Conservation (phyloP, 2,329 filamentous ascomycete genomes). For the Pseudogymnoascus sp. region DNA sequence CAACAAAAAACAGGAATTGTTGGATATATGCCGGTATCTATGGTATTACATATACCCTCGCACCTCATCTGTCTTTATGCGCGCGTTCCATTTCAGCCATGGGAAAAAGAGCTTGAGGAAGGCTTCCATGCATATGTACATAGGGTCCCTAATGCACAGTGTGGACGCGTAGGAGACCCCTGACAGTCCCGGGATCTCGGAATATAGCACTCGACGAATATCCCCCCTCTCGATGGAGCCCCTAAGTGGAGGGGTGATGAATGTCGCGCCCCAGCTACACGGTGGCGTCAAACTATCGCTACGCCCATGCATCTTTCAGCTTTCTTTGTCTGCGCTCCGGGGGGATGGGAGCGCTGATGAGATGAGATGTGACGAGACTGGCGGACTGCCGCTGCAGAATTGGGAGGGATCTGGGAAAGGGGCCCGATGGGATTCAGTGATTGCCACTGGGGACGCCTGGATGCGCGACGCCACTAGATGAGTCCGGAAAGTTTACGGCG, state of each 20-base stretch:
- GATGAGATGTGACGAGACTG: background rate
- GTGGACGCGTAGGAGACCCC: background rate
- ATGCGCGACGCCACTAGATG: background rate
- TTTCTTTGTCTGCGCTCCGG: background rate
- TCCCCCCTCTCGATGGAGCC: background rate
- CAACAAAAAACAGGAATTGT: background rate
- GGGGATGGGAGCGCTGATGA: background rate
- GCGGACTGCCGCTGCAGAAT: background rate
- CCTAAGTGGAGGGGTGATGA: background rate
- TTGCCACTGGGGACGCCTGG: background rate
- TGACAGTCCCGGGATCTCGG: conserved; percentile 1
- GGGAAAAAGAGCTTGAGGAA: background rate
- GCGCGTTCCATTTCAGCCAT: background rate
- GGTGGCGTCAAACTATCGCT: background rate
- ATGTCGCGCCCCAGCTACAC: background rate
- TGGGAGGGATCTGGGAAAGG: background rate
- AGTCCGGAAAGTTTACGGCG: background rate
- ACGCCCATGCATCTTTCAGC: background rate
- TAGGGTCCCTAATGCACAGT: conserved; percentile 2
- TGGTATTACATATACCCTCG: background rate
- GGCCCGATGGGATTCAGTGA: background rate
- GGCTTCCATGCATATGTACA: conserved; percentile 7
- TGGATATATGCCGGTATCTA: background rate
- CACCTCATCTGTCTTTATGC: background rate
- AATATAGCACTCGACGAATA: background rate